Evolutionary conservation across 2,329 filamentous ascomycete species (phyloP).

Genomic region (Madurella mycetomatis): DNA sequence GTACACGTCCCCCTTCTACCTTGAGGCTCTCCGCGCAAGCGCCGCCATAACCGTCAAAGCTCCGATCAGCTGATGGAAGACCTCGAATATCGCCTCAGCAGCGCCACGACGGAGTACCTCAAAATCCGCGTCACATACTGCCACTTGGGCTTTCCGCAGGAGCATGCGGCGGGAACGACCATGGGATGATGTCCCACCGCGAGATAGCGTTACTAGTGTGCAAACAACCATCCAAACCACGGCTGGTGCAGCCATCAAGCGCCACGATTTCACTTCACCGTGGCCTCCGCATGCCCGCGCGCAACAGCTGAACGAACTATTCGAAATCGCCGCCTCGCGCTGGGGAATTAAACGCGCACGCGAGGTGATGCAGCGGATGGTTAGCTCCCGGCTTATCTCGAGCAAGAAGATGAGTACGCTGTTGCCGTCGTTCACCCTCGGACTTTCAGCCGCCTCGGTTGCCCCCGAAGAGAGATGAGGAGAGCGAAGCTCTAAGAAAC

Average conservation of each 20-base stretch:
- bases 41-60: constrained; percentile 33
- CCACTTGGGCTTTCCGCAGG: constrained; percentile 51
- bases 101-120: constrained; percentile 45
- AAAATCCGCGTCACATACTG: constrained; percentile 49
- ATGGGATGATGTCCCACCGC: background rate
- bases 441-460: background rate
- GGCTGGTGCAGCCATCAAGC: constrained; percentile 46
- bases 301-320: constrained; percentile 36
- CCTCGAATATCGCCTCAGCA: constrained; percentile 53
- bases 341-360: constrained; percentile 45
- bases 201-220: constrained; percentile 35
- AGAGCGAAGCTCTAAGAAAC: background rate
- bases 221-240: constrained; percentile 51
- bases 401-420: background rate
- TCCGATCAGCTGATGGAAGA: constrained; percentile 56
- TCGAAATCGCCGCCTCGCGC: constrained; percentile 43
- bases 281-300: constrained; percentile 45
- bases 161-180: constrained; percentile 5
- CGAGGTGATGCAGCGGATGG: constrained; percentile 37
- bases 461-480: background rate
- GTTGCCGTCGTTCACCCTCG: background rate
- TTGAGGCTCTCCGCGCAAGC: constrained; percentile 8
- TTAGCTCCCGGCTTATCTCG: constrained; percentile 8
- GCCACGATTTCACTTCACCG: constrained; percentile 43
- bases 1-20: constrained; percentile 40